phyloP scores from a whole-genome alignment of 225 moss, liverwort and hornwort species.

The Polytrichum formosum region DNA sequence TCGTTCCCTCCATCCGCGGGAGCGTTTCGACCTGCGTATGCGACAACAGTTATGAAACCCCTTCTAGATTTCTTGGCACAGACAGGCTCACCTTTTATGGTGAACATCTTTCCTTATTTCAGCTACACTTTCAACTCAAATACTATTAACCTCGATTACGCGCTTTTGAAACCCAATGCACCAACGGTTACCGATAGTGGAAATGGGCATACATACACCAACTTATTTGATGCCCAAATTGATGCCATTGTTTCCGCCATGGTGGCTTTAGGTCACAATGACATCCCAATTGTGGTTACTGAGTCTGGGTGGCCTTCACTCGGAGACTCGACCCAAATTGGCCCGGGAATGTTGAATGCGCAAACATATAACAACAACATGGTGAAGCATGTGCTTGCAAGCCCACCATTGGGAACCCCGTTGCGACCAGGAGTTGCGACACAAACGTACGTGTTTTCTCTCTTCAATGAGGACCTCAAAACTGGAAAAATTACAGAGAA shows the following conservation, averaged over 20 bases:
- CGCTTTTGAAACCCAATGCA: constrained; percentile 64
- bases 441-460: constrained; percentile 65
- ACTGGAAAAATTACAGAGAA: constrained; percentile 63
- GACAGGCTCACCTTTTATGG: constrained; percentile 61
- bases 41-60: constrained; percentile 66
- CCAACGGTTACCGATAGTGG: constrained; percentile 44
- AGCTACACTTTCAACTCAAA: constrained; percentile 64
- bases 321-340: constrained; percentile 54
- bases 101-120: constrained; percentile 87
- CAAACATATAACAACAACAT: constrained; percentile 71
- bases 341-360: constrained; percentile 52
- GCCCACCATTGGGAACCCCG: constrained; percentile 64
- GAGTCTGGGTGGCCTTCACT: constrained; percentile 92
- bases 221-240: constrained; percentile 75
- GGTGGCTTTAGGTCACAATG: constrained; percentile 44
- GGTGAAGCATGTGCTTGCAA: constrained; percentile 57
- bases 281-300: constrained; percentile 60
- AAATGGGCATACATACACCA: constrained; percentile 60
- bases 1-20: constrained; percentile 76
- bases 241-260: constrained; percentile 83
- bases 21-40: constrained; percentile 48
- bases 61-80: constrained; percentile 56
- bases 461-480: constrained; percentile 78
- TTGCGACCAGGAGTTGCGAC: constrained; percentile 54
- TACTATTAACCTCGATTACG: constrained; percentile 67